Base-by-base conservation (phyloP, 495 filamentous ascomycete species). In the Glarea lozoyensis region DNA sequence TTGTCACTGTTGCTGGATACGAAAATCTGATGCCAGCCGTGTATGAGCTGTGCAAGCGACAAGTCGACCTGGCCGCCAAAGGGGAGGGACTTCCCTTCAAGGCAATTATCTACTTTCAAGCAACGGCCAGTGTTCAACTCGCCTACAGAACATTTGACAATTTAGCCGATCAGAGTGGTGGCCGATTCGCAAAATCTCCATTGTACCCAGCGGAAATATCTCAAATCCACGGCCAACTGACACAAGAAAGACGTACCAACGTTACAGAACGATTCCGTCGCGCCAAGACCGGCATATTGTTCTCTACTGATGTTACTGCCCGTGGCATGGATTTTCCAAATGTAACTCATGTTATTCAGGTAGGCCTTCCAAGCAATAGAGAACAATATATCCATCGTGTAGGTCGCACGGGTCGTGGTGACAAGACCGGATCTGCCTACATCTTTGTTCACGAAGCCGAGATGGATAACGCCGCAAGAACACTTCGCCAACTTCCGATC, bases 261-360 rank as follows among this genome's bases (percentile, higher is more conserved):
- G 74, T 70, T n/a, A 74, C 92, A 0, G 71, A 86, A 0, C 42
- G 22, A n/a, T 98, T 98, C 75, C 76, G 80, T 16, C 53, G 45
- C 3, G 64, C 75, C 9, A 42, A 64, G 12, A 72, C 73, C 19
- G 89, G 68, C 21, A 82, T 98, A 41, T 73, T 98, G 19, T 75
- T 97, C 60, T 89, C 89, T 1, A 88, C 88, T 3, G 92, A 98
- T 61, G 90, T 98, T 19, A 92, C 90, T 1, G 87, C 92, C 11
- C 80, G 92, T 57, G 92, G 92, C 53, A 90, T 96, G 87, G 90
- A 96, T 60, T 96, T 96, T 67, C 88, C 90, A 41, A 80, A 88
- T 50, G 90, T 96, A 40, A 82, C 88, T 33, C 77, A 94, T 49
- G 88, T 96, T 48, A 78, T 96, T 55, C 89, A 96, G 57, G 60